phyloP scores from a whole-genome alignment of 768 basidiomycete species.

The Erythrobasidium yunnanense region DNA sequence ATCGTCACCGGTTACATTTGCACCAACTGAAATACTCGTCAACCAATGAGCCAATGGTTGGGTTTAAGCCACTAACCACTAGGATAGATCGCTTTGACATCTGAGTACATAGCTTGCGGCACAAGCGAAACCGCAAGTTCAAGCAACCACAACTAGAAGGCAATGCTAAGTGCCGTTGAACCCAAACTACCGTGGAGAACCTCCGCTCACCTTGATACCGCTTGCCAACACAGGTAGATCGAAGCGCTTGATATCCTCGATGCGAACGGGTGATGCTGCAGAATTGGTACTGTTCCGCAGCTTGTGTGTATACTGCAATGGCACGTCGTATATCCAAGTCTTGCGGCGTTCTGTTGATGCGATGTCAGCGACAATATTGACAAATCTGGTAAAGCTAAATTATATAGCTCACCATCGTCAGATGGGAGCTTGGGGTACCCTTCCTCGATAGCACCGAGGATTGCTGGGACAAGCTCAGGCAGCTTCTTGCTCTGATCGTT shows the following conservation, averaged over 20 bases:
- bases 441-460: conserved; percentile 17
- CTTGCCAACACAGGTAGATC: conserved; percentile 80
- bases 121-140: conserved; percentile 78
- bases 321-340: conserved; percentile 29
- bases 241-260: conserved; percentile 53
- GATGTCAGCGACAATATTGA: not conserved
- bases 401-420: conserved; percentile 27
- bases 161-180: conserved; percentile 70
- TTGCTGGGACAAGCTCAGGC: conserved; percentile 7
- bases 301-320: conserved; percentile 16
- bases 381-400: not conserved
- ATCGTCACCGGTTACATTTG: conserved; percentile 37
- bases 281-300: conserved; percentile 20
- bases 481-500: not conserved
- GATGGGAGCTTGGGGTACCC: conserved; percentile 10
- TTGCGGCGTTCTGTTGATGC: conserved; percentile 21
- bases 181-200: not conserved
- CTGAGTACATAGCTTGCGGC: conserved; percentile 84
- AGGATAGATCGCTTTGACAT: conserved; percentile 76
- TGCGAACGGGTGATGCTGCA: not conserved
- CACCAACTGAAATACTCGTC: conserved; percentile 46
- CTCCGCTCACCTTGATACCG: conserved; percentile 66
- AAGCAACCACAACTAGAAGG: conserved; percentile 56
- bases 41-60: not conserved
- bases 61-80: conserved; percentile 30